phyloP scores from a whole-genome alignment of 805 yeast genomes.

The Ogataea methanolica region DNA sequence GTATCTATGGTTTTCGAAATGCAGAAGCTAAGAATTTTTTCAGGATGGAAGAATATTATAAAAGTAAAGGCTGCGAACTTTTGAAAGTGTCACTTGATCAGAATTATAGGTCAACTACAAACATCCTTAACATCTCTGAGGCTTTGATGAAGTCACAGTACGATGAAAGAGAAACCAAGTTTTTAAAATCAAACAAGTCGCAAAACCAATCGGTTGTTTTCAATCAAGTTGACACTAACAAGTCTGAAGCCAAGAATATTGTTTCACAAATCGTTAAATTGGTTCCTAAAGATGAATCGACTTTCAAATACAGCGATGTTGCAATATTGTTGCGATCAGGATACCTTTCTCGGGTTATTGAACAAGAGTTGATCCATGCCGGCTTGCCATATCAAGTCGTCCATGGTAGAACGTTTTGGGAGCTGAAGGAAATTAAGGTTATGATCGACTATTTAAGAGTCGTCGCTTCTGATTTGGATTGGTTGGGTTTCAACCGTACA shows the following conservation, averaged over 20 bases:
- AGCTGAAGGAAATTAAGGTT: slow-evolving; percentile 58
- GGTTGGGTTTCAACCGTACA: slow-evolving; percentile 53
- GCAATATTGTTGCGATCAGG: slow-evolving; percentile 70
- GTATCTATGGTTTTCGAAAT: slow-evolving; percentile 83
- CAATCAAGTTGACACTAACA: slow-evolving; percentile 27
- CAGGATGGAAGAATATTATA: slow-evolving; percentile 41
- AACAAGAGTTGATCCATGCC: slow-evolving; percentile 50
- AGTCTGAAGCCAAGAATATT: slow-evolving; percentile 55
- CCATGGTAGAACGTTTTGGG: slow-evolving; percentile 80
- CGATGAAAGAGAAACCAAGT: slow-evolving; percentile 37
- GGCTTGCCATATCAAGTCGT: slow-evolving; percentile 63
- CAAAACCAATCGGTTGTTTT: not conserved
- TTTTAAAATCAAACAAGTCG: slow-evolving; percentile 42
- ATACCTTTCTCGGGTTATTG: slow-evolving; percentile 57
- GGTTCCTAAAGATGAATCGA: slow-evolving; percentile 35
- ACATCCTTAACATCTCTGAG: slow-evolving; percentile 62
- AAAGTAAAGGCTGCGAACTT: slow-evolving; percentile 8
- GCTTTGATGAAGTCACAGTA: slow-evolving; percentile 57
- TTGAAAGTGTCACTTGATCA: slow-evolving; percentile 46
- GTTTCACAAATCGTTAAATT: slow-evolving; percentile 51
- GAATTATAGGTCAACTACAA: slow-evolving; percentile 78
- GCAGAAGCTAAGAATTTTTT: slow-evolving; percentile 69
- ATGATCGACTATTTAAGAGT: slow-evolving; percentile 64
- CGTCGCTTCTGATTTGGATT: slow-evolving; percentile 53
- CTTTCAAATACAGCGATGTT: slow-evolving; percentile 53